Evolutionary conservation across 129 eudicot genomes (phyloP).

Genomic region (Centrapalus pauciflorus): DNA sequence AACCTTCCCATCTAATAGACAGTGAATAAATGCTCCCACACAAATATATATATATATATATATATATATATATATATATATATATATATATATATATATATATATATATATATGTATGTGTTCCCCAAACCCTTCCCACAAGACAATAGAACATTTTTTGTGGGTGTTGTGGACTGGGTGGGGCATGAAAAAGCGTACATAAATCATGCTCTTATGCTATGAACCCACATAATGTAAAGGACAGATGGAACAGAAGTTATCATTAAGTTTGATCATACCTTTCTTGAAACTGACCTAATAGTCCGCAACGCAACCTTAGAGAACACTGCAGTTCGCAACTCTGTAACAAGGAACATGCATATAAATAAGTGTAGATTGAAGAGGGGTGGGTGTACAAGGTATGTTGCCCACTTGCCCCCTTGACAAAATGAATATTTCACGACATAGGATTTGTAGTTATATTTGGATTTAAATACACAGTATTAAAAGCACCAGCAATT

Average conservation of each 20-base stretch:
- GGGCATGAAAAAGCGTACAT: background rate
- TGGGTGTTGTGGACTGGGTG: background rate
- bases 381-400: background rate
- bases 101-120: too few species aligned
- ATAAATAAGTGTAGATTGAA: slow-evolving; percentile 14
- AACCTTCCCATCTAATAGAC: background rate
- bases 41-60: too few species aligned
- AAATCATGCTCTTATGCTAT: background rate
- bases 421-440: background rate
- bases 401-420: too few species aligned
- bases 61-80: too few species aligned
- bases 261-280: slow-evolving; percentile 39
- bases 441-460: background rate
- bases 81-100: too few species aligned
- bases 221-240: background rate
- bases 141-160: background rate
- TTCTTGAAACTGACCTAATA: slow-evolving; percentile 79
- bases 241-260: background rate
- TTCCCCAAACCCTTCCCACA: background rate
- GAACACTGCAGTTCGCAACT: slow-evolving; percentile 92
- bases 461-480: background rate
- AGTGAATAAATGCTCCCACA: background rate
- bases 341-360: slow-evolving; percentile 31
- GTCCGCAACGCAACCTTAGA: slow-evolving; percentile 95
- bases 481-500: slow-evolving; percentile 40